Conservation (phyloP, 2,329 filamentous ascomycete species). For the Scedosporium boydii region DNA sequence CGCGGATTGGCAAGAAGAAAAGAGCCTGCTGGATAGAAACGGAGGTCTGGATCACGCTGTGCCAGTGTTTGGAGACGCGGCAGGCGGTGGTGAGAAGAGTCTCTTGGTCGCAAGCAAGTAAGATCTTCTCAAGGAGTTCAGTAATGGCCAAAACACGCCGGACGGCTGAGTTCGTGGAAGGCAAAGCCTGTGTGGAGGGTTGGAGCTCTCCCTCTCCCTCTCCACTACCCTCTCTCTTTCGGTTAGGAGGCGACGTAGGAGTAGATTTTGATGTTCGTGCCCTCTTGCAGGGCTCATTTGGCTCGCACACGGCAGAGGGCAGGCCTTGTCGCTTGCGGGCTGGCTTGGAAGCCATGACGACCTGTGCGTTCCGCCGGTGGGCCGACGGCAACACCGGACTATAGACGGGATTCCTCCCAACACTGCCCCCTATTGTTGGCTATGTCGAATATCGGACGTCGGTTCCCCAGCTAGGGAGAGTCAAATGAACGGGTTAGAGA, state of each 20-base stretch:
- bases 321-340: background rate
- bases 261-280: background rate
- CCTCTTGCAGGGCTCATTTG: background rate
- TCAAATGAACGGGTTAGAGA: too few relatives aligned
- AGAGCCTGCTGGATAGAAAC: conserved; percentile 8
- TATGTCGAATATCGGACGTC: too few relatives aligned
- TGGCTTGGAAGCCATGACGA: background rate
- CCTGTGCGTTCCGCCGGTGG: background rate
- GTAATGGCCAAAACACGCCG: conserved; percentile 11
- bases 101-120: conserved; percentile 16
- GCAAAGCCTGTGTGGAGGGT: background rate
- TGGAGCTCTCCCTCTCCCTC: background rate
- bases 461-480: too few relatives aligned
- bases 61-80: conserved; percentile 16
- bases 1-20: conserved; percentile 1
- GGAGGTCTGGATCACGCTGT: conserved; percentile 3
- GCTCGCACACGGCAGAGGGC: background rate
- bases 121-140: conserved; percentile 18
- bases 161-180: background rate
- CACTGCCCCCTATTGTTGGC: too few relatives aligned
- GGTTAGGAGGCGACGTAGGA: background rate
- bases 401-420: too few relatives aligned
- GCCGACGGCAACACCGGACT: background rate
- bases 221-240: too few relatives aligned
- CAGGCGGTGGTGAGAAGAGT: conserved; percentile 16